phyloP scores from a whole-genome alignment of 129 eudicot genomes.

The Chrysanthemum lavandulifolium region DNA sequence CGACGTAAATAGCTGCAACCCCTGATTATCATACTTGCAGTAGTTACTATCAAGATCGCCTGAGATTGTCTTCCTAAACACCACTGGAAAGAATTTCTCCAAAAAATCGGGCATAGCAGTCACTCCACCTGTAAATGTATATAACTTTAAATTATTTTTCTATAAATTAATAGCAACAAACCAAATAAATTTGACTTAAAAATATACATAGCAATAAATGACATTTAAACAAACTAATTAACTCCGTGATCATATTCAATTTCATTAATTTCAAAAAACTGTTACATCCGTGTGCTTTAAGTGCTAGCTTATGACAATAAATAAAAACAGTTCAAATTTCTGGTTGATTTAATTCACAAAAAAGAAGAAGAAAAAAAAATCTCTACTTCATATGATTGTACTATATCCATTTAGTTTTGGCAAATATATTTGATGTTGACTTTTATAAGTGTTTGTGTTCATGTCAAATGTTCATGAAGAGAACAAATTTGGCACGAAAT shows the following conservation, averaged over 20 bases:
- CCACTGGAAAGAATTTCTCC: slow-evolving; percentile 78
- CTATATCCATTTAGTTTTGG: too few species aligned
- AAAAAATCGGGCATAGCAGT: slow-evolving; percentile 69
- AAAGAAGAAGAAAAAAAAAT: background rate
- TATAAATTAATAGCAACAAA: background rate
- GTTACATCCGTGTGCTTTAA: background rate
- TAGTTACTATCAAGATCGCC: slow-evolving; percentile 44
- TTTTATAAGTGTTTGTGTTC: too few species aligned
- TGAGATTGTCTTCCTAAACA: slow-evolving; percentile 28
- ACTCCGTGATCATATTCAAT: too few species aligned
- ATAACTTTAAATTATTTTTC: background rate
- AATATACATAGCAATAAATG: background rate
- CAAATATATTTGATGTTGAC: too few species aligned
- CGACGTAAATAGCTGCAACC: slow-evolving; percentile 78
- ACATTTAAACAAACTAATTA: too few species aligned
- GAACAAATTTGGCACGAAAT: too few species aligned
- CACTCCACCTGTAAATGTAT: slow-evolving; percentile 67
- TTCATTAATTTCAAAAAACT: too few species aligned
- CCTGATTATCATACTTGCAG: slow-evolving; percentile 89
- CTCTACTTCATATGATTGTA: background rate
- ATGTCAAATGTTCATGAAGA: too few species aligned
- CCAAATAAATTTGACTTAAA: too few species aligned
- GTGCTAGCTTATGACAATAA: background rate
- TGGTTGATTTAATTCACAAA: background rate
- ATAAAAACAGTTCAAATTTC: background rate